Conservation (phyloP, 371 early-diverging fungal genomes). For the Mortierella sp. region DNA sequence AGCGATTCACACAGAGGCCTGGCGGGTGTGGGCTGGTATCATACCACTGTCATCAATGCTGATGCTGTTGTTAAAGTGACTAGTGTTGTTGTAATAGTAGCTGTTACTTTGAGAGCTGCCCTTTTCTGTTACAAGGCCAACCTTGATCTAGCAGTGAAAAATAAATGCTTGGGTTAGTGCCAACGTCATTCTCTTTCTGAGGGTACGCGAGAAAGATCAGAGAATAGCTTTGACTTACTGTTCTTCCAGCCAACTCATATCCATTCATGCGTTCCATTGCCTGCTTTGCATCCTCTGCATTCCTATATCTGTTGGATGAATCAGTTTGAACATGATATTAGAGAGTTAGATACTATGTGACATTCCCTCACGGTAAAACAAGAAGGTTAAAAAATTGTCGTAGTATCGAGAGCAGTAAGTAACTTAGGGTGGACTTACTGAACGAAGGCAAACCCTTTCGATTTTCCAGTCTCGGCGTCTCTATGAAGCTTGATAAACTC, state of each 20-base stretch:
- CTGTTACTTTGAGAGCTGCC: constrained; percentile 54
- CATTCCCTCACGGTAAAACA: too few species aligned
- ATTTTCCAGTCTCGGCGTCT: constrained; percentile 86
- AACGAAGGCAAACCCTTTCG: constrained; percentile 92
- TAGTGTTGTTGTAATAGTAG: constrained; percentile 26
- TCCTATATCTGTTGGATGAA: constrained; percentile 68
- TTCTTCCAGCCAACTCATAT: constrained; percentile 82
- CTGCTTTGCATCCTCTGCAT: constrained; percentile 81
- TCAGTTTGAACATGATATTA: neutral
- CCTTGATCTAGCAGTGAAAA: constrained; percentile 72
- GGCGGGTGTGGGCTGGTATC: neutral
- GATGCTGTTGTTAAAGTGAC: constrained; percentile 49
- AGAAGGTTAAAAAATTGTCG: neutral
- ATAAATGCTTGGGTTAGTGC: neutral
- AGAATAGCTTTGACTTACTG: constrained; percentile 56
- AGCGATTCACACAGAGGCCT: neutral
- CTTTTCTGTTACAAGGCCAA: constrained; percentile 85
- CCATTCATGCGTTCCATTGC: constrained; percentile 93
- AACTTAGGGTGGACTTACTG: constrained; percentile 67
- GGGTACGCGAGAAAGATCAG: neutral
- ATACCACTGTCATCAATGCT: constrained; percentile 66
- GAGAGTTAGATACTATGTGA: too few species aligned
- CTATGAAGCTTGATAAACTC: constrained; percentile 86
- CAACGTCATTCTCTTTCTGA: neutral
- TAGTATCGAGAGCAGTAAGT: neutral